A percentile compares a stretch with the other conserved stretches of the same genome.
Evolutionary conservation across 257 asterid genomes (phyloP).

Genomic region (Cruciata laevipes): DNA sequence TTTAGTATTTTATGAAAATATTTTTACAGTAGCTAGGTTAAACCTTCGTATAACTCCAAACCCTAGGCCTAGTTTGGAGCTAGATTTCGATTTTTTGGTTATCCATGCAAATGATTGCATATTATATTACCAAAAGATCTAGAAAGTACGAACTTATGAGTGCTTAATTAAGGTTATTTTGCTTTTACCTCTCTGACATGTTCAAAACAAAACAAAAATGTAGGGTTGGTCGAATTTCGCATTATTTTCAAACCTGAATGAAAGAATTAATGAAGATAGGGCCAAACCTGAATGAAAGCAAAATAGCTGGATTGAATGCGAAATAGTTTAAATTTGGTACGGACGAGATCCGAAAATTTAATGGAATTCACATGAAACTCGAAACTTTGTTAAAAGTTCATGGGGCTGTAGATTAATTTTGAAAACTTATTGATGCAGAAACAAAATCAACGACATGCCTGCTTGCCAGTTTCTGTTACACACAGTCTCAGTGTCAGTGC

Average conservation of each 20-base stretch:
- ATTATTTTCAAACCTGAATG: neutral
- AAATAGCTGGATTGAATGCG: neutral
- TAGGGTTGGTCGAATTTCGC: neutral
- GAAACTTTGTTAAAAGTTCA: no score
- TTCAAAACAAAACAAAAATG: neutral
- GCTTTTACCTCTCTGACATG: neutral
- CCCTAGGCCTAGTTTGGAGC: neutral
- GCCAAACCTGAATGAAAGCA: neutral
- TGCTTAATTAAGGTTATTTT: neutral
- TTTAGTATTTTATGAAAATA: no score
- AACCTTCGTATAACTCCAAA: neutral
- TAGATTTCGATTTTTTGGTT: neutral
- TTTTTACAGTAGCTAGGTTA: neutral
- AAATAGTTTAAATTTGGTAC: neutral
- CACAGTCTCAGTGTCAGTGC: neutral
- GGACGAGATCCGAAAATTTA: neutral
- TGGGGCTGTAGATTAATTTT: neutral
- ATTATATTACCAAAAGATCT: neutral
- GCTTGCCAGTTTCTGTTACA: neutral
- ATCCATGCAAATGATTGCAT: constrained; percentile 1
- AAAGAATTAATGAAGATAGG: no score
- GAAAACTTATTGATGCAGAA: neutral
- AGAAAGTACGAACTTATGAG: neutral
- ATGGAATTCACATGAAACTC: neutral
- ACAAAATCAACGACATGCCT: neutral